phyloP scores from a whole-genome alignment of 768 basidiomycete species.

The Sarcodon aspratus region DNA sequence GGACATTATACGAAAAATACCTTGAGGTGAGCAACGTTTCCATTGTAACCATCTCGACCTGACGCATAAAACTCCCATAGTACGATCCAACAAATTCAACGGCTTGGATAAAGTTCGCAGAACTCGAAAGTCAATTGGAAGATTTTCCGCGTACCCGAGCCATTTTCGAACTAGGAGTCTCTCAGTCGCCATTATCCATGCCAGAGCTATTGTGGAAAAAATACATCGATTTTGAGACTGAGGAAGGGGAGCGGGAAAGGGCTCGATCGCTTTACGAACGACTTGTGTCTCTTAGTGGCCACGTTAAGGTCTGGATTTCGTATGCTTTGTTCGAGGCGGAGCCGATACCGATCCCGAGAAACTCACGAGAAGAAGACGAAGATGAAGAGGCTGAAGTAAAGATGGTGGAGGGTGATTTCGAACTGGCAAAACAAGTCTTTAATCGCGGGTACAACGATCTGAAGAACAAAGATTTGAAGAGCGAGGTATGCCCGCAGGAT shows the following conservation, averaged over 20 bases:
- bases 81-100: conserved; percentile 85
- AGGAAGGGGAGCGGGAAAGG: conserved; percentile 83
- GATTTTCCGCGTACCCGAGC: conserved; percentile 85
- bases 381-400: conserved; percentile 38
- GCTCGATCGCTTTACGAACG: conserved; percentile 85
- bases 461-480: conserved; percentile 70
- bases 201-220: conserved; percentile 92
- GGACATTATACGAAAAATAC: conserved; percentile 88
- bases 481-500: conserved; percentile 49
- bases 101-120: conserved; percentile 95
- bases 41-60: neutral
- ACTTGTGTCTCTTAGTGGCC: conserved; percentile 73
- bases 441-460: conserved; percentile 83
- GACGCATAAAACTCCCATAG: conserved; percentile 19
- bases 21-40: conserved; percentile 51
- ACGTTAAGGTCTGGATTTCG: conserved; percentile 96
- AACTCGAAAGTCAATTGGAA: conserved; percentile 79
- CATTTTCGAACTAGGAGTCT: conserved; percentile 86
- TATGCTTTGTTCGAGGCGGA: conserved; percentile 90
- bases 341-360: conserved; percentile 52
- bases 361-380: conserved; percentile 60
- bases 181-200: conserved; percentile 82
- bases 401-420: conserved; percentile 61
- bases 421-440: conserved; percentile 67
- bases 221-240: conserved; percentile 93